Percentiles rank a stretch among this genome's conserved stretches.
These are phyloP conservation scores for Selaginella moellendorffii DNA, from an alignment of 75 land plant species.

Conservation along the genomic window DNA sequence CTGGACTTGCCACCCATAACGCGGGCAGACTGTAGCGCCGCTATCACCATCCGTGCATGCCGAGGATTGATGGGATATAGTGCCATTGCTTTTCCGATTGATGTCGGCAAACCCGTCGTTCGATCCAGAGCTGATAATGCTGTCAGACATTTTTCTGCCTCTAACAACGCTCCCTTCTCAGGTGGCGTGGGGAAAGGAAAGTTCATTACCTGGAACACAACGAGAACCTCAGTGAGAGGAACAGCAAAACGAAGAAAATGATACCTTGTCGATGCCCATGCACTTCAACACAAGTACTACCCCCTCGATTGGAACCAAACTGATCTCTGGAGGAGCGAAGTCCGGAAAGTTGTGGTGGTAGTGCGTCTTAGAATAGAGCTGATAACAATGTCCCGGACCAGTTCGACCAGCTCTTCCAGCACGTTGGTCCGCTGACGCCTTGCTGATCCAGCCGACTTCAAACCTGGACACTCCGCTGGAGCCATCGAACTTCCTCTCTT, in stretches of 20 bases:
- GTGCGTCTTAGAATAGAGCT: conserved; percentile 80
- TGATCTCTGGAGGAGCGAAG: conserved; percentile 68
- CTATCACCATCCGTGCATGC: conserved; percentile 86
- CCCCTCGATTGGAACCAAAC: conserved; percentile 74
- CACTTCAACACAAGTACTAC: conserved; percentile 76
- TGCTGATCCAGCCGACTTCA: conserved; percentile 95
- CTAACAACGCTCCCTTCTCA: conserved; percentile 33
- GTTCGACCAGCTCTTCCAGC: conserved; percentile 98
- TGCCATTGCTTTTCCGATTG: conserved; percentile 70
- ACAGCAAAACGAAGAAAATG: neutral
- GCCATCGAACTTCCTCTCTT: conserved; percentile 65
- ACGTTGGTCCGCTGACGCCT: conserved; percentile 95
- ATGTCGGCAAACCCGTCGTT: conserved; percentile 38
- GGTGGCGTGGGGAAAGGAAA: conserved; percentile 96
- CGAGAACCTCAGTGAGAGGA: neutral
- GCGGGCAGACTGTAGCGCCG: conserved; percentile 40
- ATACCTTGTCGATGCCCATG: conserved; percentile 86
- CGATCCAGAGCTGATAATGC: conserved; percentile 68
- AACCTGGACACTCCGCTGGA: conserved; percentile 71
- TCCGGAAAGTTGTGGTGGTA: conserved; percentile 62
- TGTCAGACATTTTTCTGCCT: conserved; percentile 69
- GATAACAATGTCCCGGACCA: conserved; percentile 94
- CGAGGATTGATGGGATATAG: conserved; percentile 92
- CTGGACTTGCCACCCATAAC: conserved; percentile 27
- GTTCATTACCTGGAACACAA: conserved; percentile 60